phyloP scores from a whole-genome alignment of 768 basidiomycete genomes.

The Kwoniella sp. region DNA sequence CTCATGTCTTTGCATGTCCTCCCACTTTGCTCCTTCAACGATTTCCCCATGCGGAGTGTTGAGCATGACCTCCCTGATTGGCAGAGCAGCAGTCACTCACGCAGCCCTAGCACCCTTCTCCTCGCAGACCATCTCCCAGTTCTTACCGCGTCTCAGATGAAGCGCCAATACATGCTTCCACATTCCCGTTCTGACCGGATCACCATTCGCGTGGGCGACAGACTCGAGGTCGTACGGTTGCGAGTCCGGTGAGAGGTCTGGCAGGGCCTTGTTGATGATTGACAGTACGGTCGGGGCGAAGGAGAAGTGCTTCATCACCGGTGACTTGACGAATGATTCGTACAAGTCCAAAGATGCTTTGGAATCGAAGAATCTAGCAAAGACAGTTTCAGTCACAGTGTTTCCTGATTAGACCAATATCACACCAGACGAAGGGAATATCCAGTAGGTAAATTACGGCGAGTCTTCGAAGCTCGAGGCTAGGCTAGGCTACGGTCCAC shows the following conservation, averaged over 20 bases:
- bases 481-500: conserved; percentile 26
- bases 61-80: not conserved
- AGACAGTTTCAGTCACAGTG: not conserved
- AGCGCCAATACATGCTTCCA: conserved; percentile 54
- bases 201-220: conserved; percentile 18
- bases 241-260: conserved; percentile 37
- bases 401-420: not conserved
- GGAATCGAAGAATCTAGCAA: conserved; percentile 52
- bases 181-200: conserved; percentile 20
- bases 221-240: conserved; percentile 35
- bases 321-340: conserved; percentile 43
- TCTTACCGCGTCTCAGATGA: conserved; percentile 45
- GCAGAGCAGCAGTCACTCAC: conserved; percentile 36
- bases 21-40: too few relatives aligned
- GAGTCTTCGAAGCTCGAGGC: not conserved
- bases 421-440: too few relatives aligned
- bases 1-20: too few relatives aligned
- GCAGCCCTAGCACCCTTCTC: conserved; percentile 36
- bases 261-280: conserved; percentile 45
- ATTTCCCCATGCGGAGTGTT: too few relatives aligned
- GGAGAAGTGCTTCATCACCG: conserved; percentile 52
- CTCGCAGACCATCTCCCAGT: conserved; percentile 42
- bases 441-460: too few relatives aligned
- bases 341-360: conserved; percentile 40
- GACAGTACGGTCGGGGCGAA: conserved; percentile 49